Percentiles rank a stretch among this genome's conserved stretches.
Conservation (phyloP, 192 early-diverging fungal species). For the Kickxella alabastrina region DNA sequence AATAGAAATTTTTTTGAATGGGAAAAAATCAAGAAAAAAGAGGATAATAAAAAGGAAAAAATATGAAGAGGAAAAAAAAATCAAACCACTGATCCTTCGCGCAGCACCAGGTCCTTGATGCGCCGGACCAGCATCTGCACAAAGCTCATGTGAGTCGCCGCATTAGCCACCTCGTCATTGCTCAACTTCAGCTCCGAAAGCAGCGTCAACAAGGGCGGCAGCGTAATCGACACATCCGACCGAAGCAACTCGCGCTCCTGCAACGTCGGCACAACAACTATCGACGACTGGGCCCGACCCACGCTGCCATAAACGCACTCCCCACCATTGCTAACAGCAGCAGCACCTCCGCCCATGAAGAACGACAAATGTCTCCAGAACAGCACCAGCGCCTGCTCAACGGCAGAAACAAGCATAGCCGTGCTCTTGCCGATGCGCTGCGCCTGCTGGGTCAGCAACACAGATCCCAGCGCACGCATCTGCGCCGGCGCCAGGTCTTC, state of each 20-base stretch:
- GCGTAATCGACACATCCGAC: conserved; percentile 33
- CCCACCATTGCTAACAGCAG: neutral
- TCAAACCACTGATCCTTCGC: conserved; percentile 26
- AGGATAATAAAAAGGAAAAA: neutral
- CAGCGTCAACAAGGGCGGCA: conserved; percentile 34
- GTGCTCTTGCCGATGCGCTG: conserved; percentile 40
- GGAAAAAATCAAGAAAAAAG: neutral
- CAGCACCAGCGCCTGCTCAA: conserved; percentile 61
- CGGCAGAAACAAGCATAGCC: conserved; percentile 45
- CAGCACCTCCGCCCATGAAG: conserved; percentile 17
- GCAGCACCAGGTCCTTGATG: conserved; percentile 45
- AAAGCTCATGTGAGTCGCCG: conserved; percentile 39
- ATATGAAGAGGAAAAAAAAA: conserved; percentile 1
- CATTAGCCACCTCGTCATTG: conserved; percentile 22
- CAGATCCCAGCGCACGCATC: conserved; percentile 44
- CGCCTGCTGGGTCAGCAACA: conserved; percentile 31
- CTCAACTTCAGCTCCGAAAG: conserved; percentile 39
- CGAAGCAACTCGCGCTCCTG: conserved; percentile 36
- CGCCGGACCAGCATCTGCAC: conserved; percentile 47
- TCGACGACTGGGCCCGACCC: conserved; percentile 2
- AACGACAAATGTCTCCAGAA: conserved; percentile 72
- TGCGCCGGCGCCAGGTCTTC: conserved; percentile 37
- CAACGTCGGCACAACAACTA: conserved; percentile 16
- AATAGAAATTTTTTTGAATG: neutral
- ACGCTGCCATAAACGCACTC: neutral